Evolutionary conservation across 2,329 filamentous ascomycete genomes (phyloP), one percentile per base, ranked within the genome.

Genomic region (Nannizzia gypsea): DNA sequence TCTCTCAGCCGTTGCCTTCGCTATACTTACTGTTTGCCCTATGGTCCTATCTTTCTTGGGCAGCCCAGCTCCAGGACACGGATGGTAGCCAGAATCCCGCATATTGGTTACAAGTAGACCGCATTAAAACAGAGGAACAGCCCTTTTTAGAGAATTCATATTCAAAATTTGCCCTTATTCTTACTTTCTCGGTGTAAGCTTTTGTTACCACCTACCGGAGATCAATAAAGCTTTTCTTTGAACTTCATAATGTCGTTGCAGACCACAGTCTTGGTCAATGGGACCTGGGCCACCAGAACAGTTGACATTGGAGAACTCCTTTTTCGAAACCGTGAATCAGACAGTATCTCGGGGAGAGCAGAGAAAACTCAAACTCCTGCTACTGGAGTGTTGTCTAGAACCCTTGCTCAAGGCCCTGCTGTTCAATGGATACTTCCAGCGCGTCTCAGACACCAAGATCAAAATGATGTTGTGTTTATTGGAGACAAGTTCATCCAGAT

Each of bases 381-480:
- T 20, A 81, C 85, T 62, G 93, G 90, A 3, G 69, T 97, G 34
- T 78, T 97, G 52, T 89, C 89, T 0, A 85, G 82, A 67, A 96
- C 91, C 0, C 71, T 95, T 31, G 77, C 92, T 57, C 81, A 85
- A 58, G 95, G 88, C 63, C 88, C 91, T 1, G 77, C 87, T 38
- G 81, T 87, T 60, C 86, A 86, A 68, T 87, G 82, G 77, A 86
- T 96, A 48, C 76, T 96, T 13, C 88, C 90, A 11, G 89, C 86
- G n/a, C 83, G 86, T 62, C 77, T 97, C 61, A 82, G 91, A 61
- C 85, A 85, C 59, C 78, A 79, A 57, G 73, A 79, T 48, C 78
- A 84, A 62, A 90, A 93, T 66, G 91, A 97, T 74, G 83, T 96
- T 64, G 86, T 91, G 40, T 90, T 96, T 66, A 81, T 99, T 60